Evolutionary conservation across 805 yeast genomes (phyloP).

Genomic region (Candida chilensis): DNA sequence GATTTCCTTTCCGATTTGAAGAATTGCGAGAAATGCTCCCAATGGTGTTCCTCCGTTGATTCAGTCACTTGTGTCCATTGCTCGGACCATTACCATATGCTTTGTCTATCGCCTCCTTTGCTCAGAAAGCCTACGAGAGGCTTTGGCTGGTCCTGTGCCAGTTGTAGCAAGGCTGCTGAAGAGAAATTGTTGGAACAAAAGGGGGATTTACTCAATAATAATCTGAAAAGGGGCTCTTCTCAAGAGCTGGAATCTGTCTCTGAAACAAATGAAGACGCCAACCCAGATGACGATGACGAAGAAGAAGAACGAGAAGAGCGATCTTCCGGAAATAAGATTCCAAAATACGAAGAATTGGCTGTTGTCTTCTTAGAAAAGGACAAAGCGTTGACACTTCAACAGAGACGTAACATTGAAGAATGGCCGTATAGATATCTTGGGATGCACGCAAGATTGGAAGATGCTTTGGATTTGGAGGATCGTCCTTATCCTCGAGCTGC

Average conservation of each 20-base stretch:
- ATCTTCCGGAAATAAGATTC: constrained; percentile 18
- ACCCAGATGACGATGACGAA: constrained; percentile 5
- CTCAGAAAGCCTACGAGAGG: constrained; percentile 76
- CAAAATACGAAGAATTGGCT: constrained; percentile 52
- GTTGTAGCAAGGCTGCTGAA: constrained; percentile 57
- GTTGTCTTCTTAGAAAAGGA: constrained; percentile 42
- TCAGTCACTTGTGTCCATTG: constrained; percentile 80
- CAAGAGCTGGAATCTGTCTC: constrained; percentile 7
- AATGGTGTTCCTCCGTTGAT: constrained; percentile 74
- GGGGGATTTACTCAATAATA: constrained; percentile 19
- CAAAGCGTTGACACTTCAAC: constrained; percentile 21
- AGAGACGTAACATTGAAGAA: constrained; percentile 52
- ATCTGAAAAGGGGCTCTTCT: constrained; percentile 1
- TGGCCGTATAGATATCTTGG: constrained; percentile 83
- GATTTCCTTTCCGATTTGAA: constrained; percentile 56
- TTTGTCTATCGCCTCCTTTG: constrained; percentile 81
- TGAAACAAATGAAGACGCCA: constrained; percentile 15
- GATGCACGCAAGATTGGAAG: constrained; percentile 63
- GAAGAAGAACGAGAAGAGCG: constrained; percentile 2
- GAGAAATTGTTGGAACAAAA: constrained; percentile 22
- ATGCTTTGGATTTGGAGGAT: constrained; percentile 69
- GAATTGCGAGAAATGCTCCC: constrained; percentile 68
- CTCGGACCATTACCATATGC: constrained; percentile 60
- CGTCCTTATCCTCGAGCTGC: constrained; percentile 76
- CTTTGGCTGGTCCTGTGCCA: constrained; percentile 84